Conservation (phyloP, 1,284 basidiomycete genomes). For the Sporisorium exsertum region DNA sequence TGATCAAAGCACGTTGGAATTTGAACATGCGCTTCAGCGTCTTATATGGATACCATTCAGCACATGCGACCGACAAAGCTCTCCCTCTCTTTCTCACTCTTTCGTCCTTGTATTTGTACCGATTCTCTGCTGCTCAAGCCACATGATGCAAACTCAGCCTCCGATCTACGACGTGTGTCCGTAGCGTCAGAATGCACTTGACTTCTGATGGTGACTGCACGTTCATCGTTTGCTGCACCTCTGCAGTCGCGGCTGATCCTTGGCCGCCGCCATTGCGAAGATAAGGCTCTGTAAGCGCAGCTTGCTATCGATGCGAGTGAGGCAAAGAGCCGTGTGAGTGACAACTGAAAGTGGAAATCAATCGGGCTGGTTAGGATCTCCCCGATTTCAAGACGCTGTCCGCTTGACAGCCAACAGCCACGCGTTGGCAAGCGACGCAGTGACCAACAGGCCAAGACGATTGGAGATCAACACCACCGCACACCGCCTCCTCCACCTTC, state of each 20-base stretch:
- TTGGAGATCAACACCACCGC: not conserved
- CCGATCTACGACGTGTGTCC: not conserved
- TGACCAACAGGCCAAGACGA: not conserved
- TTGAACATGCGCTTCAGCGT: not conserved
- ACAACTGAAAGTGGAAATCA: not conserved
- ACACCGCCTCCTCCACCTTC: not conserved
- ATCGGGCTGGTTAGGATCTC: not conserved
- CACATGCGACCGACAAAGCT: not conserved
- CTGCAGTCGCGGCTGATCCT: no score
- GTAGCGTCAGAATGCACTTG: not conserved
- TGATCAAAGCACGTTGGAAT: not conserved
- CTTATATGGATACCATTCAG: not conserved
- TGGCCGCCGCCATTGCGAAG: no score
- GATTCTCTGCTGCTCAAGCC: not conserved
- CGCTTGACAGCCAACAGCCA: slow-evolving; percentile 1
- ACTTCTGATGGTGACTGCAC: not conserved
- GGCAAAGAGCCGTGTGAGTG: not conserved
- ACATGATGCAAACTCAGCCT: not conserved
- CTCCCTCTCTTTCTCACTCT: not conserved
- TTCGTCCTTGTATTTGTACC: not conserved
- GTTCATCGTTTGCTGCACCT: not conserved
- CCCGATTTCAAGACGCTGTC: not conserved
- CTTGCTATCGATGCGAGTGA: not conserved
- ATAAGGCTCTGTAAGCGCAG: no score
- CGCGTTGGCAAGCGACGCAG: not conserved